phyloP scores from a whole-genome alignment of 2,329 filamentous ascomycete species.

The Colletotrichum simmondsii region DNA sequence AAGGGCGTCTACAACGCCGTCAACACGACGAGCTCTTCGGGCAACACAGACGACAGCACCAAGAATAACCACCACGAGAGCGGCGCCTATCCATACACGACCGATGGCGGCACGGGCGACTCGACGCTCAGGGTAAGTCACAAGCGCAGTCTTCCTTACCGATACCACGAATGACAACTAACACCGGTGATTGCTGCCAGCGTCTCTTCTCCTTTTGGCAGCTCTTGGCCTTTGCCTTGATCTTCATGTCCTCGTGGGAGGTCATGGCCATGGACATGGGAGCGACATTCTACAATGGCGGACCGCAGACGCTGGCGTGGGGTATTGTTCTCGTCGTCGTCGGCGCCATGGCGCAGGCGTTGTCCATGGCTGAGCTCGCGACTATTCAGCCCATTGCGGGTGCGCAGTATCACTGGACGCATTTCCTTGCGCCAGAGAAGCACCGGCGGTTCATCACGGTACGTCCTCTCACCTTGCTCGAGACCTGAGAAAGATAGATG shows the following conservation, averaged over 20 bases:
- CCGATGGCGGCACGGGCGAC: slow-evolving; percentile 10
- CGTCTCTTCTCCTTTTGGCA: slow-evolving; percentile 31
- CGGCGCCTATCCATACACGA: not conserved
- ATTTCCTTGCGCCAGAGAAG: slow-evolving; percentile 28
- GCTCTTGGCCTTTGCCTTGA: slow-evolving; percentile 23
- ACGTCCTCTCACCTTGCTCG: not conserved
- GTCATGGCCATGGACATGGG: slow-evolving; percentile 35
- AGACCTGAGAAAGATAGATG: not conserved
- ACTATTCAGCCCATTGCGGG: slow-evolving; percentile 39
- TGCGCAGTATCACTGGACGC: slow-evolving; percentile 38
- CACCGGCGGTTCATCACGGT: slow-evolving; percentile 30
- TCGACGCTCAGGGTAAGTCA: slow-evolving; percentile 13
- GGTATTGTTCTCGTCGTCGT: slow-evolving; percentile 28
- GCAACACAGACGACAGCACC: slow-evolving; percentile 12
- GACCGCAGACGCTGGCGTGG: slow-evolving; percentile 30
- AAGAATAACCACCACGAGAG: not conserved
- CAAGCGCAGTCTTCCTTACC: no score
- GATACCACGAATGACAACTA: not conserved
- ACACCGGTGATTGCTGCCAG: not conserved
- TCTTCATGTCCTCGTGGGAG: slow-evolving; percentile 33
- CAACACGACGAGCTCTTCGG: slow-evolving; percentile 20
- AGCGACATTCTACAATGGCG: slow-evolving; percentile 27
- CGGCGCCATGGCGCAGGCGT: slow-evolving; percentile 27
- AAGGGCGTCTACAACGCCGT: slow-evolving; percentile 21
- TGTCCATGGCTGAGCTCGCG: slow-evolving; percentile 38